phyloP scores from a whole-genome alignment of 2,329 filamentous ascomycete genomes.

The Sporothrix luriei region DNA sequence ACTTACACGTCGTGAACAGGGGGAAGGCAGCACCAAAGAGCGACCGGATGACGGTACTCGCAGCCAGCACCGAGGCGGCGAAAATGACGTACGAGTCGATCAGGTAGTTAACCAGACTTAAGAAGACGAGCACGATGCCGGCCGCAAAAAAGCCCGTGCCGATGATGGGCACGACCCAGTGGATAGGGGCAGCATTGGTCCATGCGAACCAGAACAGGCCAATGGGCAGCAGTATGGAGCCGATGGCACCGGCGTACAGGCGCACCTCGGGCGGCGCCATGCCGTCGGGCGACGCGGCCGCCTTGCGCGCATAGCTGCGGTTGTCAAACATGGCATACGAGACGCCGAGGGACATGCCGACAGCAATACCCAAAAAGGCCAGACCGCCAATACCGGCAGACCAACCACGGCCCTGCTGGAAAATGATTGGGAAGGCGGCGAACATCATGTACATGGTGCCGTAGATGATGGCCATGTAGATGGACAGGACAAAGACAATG shows the following conservation, averaged over 20 bases:
- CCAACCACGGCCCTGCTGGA: conserved; percentile 62
- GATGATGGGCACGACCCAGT: conserved; percentile 46
- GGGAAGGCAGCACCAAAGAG: conserved; percentile 74
- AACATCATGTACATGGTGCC: conserved; percentile 63
- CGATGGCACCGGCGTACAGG: conserved; percentile 63
- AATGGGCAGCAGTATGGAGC: conserved; percentile 62
- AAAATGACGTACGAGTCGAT: conserved; percentile 74
- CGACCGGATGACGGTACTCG: conserved; percentile 70
- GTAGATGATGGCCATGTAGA: conserved; percentile 68
- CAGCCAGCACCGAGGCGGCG: conserved; percentile 73
- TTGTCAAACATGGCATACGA: conserved; percentile 59
- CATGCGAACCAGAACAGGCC: conserved; percentile 71
- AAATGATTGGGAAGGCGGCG: conserved; percentile 67
- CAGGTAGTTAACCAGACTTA: conserved; percentile 67
- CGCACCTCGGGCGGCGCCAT: conserved; percentile 68
- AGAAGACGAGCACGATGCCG: conserved; percentile 64
- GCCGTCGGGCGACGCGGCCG: conserved; percentile 50
- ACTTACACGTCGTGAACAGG: conserved; percentile 61
- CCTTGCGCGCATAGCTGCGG: conserved; percentile 53
- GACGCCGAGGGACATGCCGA: conserved; percentile 66
- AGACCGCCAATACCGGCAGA: conserved; percentile 61
- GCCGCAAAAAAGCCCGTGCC: conserved; percentile 47
- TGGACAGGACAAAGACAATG: conserved; percentile 65
- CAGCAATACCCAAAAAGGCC: conserved; percentile 68
- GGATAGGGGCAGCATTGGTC: conserved; percentile 56